Evolutionary conservation across 768 basidiomycete genomes (phyloP), one percentile per base, ranked within the genome.

Genomic region (Clitopilus hobsonii): DNA sequence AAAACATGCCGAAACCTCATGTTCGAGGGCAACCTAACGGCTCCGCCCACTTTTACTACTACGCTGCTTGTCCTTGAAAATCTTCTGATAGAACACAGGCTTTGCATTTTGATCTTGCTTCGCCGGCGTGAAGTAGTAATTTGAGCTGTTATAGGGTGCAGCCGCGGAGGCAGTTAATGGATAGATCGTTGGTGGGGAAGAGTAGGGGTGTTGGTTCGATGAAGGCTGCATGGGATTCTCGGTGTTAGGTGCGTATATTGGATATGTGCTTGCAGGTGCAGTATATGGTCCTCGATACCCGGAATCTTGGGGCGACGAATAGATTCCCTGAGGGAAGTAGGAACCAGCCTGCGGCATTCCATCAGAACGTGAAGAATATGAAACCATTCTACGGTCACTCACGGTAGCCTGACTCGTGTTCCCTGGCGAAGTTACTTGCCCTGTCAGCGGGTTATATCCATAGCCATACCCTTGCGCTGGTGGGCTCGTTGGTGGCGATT

Each of bases 31-130:
- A 45, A 6, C 16, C 11, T 45, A 45, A 45, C 41, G 41, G 41
- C 41, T 45, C 41, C 41, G 41, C 22, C 41, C 41, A 45, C 41
- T 45, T 45, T 45, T 45, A 45, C 41, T 45, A 45, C 41, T n/a
- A n/a, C n/a, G n/a, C n/a, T n/a, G 41, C 18, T 45, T 45, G 41
- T 45, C 41, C 41, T 45, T 45, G 41, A 45, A 45, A 20, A 45
- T 45, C 41, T 45, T 45, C 41, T 45, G 41, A 45, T 45, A 45
- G 41, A 45, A 45, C 14, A 45, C 14, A 10, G 41, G 41, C 11
- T 45, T 45, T 3, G 41, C 41, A 45, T 45, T 45, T 23, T 45
- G 41, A 20, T 45, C 41, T 45, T 45, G 41, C 41, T 18, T 18
- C 22, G 41, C 41, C 18, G 41, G 22, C n/a, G 41, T 18, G n/a